These are phyloP conservation scores for Maudiozyma saulgeensis DNA, from an alignment of 805 yeast species.

Conservation along the genomic window DNA sequence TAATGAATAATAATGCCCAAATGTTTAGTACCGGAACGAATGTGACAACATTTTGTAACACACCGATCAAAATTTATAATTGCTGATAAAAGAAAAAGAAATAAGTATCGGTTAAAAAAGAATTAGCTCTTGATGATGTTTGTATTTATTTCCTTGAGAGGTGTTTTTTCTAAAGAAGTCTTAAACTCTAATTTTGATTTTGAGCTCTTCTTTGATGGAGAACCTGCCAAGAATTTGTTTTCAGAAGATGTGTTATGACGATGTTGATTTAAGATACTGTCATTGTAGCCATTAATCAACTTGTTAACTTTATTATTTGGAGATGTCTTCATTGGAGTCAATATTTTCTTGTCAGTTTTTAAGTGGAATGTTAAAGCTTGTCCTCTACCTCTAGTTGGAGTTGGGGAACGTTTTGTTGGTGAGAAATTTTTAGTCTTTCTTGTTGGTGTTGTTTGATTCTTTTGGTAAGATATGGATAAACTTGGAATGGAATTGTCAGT, in stretches of 20 bases:
- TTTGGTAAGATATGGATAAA: slow-evolving; percentile 4
- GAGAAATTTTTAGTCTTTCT: slow-evolving; percentile 4
- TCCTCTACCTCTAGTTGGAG: slow-evolving; percentile 16
- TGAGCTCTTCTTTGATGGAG: slow-evolving; percentile 3
- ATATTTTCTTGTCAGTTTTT: slow-evolving; percentile 21
- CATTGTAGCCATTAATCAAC: slow-evolving; percentile 19
- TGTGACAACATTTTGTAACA: neutral
- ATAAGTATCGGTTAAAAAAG: neutral
- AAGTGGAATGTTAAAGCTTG: slow-evolving; percentile 28
- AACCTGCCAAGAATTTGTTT: slow-evolving; percentile 1
- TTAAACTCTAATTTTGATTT: slow-evolving; percentile 9
- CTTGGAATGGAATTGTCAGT: neutral
- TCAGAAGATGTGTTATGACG: slow-evolving; percentile 3
- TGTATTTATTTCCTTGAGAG: slow-evolving; percentile 15
- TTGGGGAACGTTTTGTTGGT: slow-evolving; percentile 6
- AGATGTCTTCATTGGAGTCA: slow-evolving; percentile 25
- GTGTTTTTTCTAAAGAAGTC: slow-evolving; percentile 9
- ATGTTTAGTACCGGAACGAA: neutral
- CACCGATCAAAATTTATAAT: neutral
- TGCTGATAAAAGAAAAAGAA: neutral
- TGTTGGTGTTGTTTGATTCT: slow-evolving; percentile 13
- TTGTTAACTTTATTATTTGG: slow-evolving; percentile 28
- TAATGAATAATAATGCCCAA: neutral
- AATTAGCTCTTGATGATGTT: slow-evolving; percentile 7
- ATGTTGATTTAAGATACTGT: neutral